These are phyloP conservation scores for Lithospermum erythrorhizon DNA, from an alignment of 257 asterid genomes.

Conservation along the genomic window DNA sequence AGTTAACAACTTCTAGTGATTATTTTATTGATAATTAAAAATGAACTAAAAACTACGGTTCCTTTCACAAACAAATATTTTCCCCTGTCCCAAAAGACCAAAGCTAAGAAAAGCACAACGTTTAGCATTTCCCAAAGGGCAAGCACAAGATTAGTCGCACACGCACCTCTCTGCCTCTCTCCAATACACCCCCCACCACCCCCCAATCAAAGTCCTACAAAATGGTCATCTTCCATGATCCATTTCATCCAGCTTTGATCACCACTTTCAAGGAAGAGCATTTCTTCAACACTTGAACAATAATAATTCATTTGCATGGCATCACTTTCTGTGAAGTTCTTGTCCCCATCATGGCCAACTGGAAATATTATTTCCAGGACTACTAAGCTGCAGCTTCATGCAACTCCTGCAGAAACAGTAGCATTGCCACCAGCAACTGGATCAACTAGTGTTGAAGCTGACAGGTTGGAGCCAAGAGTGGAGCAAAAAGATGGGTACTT, in stretches of 20 bases:
- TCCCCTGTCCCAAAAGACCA: neutral
- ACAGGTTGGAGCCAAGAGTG: slow-evolving; percentile 69
- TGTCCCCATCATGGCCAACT: slow-evolving; percentile 37
- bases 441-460: slow-evolving; percentile 17
- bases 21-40: no score
- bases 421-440: slow-evolving; percentile 23
- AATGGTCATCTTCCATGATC: slow-evolving; percentile 26
- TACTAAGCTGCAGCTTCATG: slow-evolving; percentile 26
- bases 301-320: slow-evolving; percentile 29
- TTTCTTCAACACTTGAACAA: slow-evolving; percentile 1
- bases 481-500: slow-evolving; percentile 67
- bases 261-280: neutral
- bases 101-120: slow-evolving; percentile 28
- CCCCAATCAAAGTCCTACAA: slow-evolving; percentile 23
- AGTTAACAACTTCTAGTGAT: no score
- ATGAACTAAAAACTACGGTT: no score
- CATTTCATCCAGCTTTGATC: slow-evolving; percentile 6
- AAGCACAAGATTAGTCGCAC: slow-evolving; percentile 10
- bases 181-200: slow-evolving; percentile 16
- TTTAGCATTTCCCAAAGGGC: slow-evolving; percentile 57
- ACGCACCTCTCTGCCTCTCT: neutral
- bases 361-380: slow-evolving; percentile 4
- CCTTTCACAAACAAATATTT: neutral
- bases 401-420: slow-evolving; percentile 55
- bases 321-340: slow-evolving; percentile 48